Evolutionary conservation across 495 filamentous ascomycete genomes (phyloP).

Genomic region (Neurospora tetraspora): DNA sequence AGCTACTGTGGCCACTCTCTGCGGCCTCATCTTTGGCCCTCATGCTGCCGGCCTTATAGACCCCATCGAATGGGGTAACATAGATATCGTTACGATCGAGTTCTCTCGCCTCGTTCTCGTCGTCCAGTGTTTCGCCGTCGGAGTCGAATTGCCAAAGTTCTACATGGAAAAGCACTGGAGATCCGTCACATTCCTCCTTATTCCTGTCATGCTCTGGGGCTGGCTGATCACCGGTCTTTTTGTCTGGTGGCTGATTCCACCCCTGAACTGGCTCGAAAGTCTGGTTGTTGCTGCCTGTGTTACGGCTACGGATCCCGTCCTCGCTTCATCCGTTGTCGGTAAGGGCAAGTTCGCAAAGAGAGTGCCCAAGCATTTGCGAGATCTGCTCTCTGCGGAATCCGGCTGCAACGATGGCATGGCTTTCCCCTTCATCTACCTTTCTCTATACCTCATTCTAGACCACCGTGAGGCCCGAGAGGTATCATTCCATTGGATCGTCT

Average conservation of each 20-base stretch:
- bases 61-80: constrained; percentile 77
- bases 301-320: constrained; percentile 93
- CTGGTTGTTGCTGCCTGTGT: constrained; percentile 85
- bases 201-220: constrained; percentile 96
- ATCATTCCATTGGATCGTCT: constrained; percentile 78
- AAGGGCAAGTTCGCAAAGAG: constrained; percentile 98
- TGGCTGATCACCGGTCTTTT: constrained; percentile 94
- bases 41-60: constrained; percentile 88
- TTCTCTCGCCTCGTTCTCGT: constrained; percentile 96
- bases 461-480: constrained; percentile 56
- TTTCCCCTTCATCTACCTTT: constrained; percentile 95
- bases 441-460: constrained; percentile 79
- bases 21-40: constrained; percentile 95
- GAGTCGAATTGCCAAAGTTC: constrained; percentile 91
- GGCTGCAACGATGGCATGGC: constrained; percentile 99
- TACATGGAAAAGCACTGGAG: constrained; percentile 99
- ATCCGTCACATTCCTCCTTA: constrained; percentile 76
- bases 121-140: constrained; percentile 98
- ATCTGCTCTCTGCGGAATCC: constrained; percentile 91
- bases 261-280: constrained; percentile 79
- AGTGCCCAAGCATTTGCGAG: constrained; percentile 93
- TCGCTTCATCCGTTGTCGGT: constrained; percentile 95
- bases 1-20: constrained; percentile 91
- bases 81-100: constrained; percentile 92
- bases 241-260: constrained; percentile 87